Percentiles rank a stretch among this genome's conserved stretches.
Evolutionary conservation across 1,284 basidiomycete species (phyloP).

Genomic region (Ceratobasidium theobromae): DNA sequence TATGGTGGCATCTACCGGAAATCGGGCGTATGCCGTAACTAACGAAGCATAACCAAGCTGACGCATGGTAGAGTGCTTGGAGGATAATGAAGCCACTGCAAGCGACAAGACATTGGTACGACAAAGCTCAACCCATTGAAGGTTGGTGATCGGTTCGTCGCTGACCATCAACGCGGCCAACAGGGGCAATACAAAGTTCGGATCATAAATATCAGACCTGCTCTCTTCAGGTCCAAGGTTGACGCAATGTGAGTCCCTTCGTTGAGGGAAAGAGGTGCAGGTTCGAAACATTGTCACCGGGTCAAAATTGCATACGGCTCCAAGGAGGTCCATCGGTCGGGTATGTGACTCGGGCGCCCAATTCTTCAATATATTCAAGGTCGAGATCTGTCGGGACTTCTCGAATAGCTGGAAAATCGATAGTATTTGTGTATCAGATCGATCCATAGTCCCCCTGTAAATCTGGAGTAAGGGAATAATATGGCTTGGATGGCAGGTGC

Average conservation of each 20-base stretch:
- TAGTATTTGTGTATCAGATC: constrained; percentile 65
- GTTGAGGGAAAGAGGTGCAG: constrained; percentile 69
- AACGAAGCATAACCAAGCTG: constrained; percentile 48
- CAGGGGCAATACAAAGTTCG: constrained; percentile 72
- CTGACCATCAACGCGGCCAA: constrained; percentile 64
- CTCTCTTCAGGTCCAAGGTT: constrained; percentile 40
- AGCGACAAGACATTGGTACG: constrained; percentile 78
- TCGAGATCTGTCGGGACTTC: constrained; percentile 62
- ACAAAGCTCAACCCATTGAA: constrained; percentile 84
- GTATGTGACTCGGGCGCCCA: constrained; percentile 59
- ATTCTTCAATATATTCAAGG: constrained; percentile 56
- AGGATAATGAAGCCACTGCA: constrained; percentile 72
- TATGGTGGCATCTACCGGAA: constrained; percentile 39
- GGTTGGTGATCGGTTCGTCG: constrained; percentile 57
- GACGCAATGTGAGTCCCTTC: constrained; percentile 48
- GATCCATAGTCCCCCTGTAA: constrained; percentile 70
- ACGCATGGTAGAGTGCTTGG: constrained; percentile 62
- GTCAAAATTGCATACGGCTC: constrained; percentile 72
- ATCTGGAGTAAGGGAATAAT: constrained; percentile 71
- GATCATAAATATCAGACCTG: constrained; percentile 69
- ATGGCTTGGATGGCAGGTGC: constrained; percentile 81
- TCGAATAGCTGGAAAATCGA: constrained; percentile 81
- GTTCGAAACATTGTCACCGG: constrained; percentile 68
- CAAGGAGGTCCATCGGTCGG: constrained; percentile 53
- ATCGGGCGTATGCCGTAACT: constrained; percentile 41